Base-by-base conservation (phyloP, 257 asterid species). In the Solanum dulcamara region DNA sequence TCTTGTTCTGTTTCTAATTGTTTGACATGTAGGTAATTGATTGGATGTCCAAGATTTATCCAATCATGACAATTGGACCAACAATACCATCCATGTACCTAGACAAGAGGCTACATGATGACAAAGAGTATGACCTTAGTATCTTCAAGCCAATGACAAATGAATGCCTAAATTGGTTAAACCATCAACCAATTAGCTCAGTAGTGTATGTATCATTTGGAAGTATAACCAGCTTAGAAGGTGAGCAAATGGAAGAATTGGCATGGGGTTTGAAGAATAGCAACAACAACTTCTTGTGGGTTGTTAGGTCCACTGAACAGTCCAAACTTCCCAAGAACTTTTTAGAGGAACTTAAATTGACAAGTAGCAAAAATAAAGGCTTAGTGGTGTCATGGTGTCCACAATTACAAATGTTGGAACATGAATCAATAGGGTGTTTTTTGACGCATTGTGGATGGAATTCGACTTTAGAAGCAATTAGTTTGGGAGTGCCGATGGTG, bases 361-460 rank as follows among this genome's bases (percentile, higher is more conserved):
- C n/a, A 74, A 24, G 22, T 24, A 37, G 24, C 1, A 74, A 38
- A 4, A 38, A 38, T 38, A 38, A 71, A 74, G 81, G 59, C 2
- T 0, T 74, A 74, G 59, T 74, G 14, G 81, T 74, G 37, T 74
- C 59, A 24, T 74, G 81, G 81, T 42, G 81, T 42, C 81, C 59
- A 13, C 81, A 74, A 14, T 13, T 74, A 74, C 81, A 42, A 74
- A 59, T 74, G n/a, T 12, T 74, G 37, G 81, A 42, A 74, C 81
- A 74, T 24, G 18, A 74, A 24, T 74, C 81, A 0, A 24, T 7
- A 42, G 81, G 81, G 2, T 42, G 92, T 32, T 93, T 93, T 67
- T 4, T 92, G 3, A 84, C 91, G 0, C 94, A 93, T 17, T 57
- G 94, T 60, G 96, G 96, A 1, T 93, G 94, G 94, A 91, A 93